A percentile compares a stretch with the other conserved stretches of the same genome.
Evolutionary conservation across 345 rosid genomes (phyloP).

Genomic region (Clausena lansium): DNA sequence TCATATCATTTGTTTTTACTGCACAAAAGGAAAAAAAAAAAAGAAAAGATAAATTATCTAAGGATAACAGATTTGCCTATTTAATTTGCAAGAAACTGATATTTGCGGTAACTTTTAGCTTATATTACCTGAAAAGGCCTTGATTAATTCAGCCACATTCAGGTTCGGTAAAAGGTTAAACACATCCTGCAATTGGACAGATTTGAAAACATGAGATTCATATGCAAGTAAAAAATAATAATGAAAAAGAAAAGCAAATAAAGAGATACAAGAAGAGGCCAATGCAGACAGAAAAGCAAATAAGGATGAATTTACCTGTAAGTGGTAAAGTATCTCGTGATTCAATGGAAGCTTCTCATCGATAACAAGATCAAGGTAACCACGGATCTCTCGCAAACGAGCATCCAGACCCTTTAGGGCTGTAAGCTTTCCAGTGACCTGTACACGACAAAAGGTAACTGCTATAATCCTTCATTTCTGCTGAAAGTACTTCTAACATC

Average conservation of each 20-base stretch:
- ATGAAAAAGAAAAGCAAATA: not conserved
- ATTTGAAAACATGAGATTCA: not conserved
- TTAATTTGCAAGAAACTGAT: not conserved
- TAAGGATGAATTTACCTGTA: conserved; percentile 40
- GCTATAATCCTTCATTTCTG: not conserved
- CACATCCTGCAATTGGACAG: conserved; percentile 56
- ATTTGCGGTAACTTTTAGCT: not conserved
- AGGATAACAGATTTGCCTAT: not conserved
- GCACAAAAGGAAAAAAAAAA: conserved; percentile 14
- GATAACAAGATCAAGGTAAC: conserved; percentile 60
- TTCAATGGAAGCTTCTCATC: conserved; percentile 63
- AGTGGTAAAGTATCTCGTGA: conserved; percentile 64
- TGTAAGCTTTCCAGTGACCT: conserved; percentile 66
- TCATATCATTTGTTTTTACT: conserved; percentile 82
- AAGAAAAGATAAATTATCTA: not conserved
- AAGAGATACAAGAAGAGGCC: not conserved
- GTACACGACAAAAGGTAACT: not conserved
- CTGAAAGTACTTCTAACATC: not conserved
- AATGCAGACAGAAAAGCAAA: not conserved
- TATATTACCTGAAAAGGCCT: conserved; percentile 73
- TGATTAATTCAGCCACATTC: conserved; percentile 57
- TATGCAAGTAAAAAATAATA: not conserved
- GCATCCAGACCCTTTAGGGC: conserved; percentile 70
- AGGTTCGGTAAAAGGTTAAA: conserved; percentile 90
- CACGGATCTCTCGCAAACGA: conserved; percentile 46